Percentiles rank a stretch among this genome's conserved stretches.
These are phyloP conservation scores for Sporothrix phasma DNA, from an alignment of 2,329 filamentous ascomycete species.

Conservation along the genomic window DNA sequence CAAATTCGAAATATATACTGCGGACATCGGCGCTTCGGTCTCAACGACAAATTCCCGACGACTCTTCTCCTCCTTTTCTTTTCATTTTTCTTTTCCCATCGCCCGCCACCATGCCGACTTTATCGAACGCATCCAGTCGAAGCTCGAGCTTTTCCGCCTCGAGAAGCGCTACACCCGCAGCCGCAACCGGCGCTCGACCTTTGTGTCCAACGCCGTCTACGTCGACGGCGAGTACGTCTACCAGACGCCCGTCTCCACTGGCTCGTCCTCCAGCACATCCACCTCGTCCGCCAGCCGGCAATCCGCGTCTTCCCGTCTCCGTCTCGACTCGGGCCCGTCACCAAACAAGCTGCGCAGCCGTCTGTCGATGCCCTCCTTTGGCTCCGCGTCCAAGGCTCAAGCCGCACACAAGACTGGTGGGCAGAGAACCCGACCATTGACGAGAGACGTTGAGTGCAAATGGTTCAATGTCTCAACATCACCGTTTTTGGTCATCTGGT, in stretches of 20 bases:
- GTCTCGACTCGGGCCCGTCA: conserved; percentile 24
- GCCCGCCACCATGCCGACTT: conserved; percentile 26
- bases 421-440: conserved; percentile 19
- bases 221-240: conserved; percentile 94
- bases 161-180: conserved; percentile 91
- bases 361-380: conserved; percentile 48
- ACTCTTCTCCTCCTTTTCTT: neutral
- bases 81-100: too few relatives aligned
- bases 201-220: conserved; percentile 81
- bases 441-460: conserved; percentile 12
- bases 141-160: conserved; percentile 85
- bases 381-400: conserved; percentile 30
- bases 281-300: conserved; percentile 20
- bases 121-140: conserved; percentile 51
- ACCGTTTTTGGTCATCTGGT: neutral
- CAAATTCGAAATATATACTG: neutral
- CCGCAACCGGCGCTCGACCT: conserved; percentile 76
- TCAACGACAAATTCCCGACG: neutral
- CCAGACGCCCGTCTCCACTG: conserved; percentile 50
- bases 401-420: conserved; percentile 32
- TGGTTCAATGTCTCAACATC: too few relatives aligned
- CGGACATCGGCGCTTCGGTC: neutral
- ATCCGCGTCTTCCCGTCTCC: conserved; percentile 23
- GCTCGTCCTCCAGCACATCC: conserved; percentile 40
- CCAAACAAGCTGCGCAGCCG: conserved; percentile 35